Conservation (phyloP, 441 rosid genomes). For the Raphanus hybrid region DNA sequence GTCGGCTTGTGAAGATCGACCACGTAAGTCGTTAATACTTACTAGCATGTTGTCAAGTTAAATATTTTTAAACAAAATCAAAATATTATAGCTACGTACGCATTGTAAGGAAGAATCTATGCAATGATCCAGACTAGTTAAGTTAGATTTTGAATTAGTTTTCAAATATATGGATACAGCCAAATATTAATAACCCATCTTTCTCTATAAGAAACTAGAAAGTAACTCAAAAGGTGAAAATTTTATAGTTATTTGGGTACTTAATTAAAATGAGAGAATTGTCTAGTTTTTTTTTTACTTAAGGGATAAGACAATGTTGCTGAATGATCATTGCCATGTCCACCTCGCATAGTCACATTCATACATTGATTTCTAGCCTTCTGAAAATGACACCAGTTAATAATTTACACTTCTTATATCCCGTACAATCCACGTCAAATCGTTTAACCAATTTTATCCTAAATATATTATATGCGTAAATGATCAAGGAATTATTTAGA, state of each 20-base stretch:
- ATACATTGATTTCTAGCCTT: background rate
- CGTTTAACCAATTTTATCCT: background rate
- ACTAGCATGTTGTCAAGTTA: background rate
- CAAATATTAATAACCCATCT: background rate
- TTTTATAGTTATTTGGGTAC: too few species aligned
- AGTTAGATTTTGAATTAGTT: conserved; percentile 12
- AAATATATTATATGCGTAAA: background rate
- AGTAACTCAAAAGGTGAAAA: background rate
- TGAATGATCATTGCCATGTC: background rate
- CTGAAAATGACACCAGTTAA: conserved; percentile 1
- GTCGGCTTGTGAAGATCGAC: background rate
- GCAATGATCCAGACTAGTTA: conserved; percentile 24
- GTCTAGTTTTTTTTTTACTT: background rate
- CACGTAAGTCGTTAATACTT: background rate
- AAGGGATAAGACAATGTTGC: background rate
- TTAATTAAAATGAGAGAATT: background rate
- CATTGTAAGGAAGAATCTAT: conserved; percentile 34
- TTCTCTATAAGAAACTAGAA: background rate
- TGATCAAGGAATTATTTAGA: background rate
- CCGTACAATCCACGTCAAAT: background rate
- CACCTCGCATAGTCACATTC: background rate
- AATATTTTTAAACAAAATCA: background rate
- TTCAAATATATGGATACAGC: background rate
- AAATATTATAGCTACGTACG: conserved; percentile 3
- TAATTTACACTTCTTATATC: conserved; percentile 8